Conservation (phyloP, 108 stramenopile genomes). For the Cyclotella choctawhatcheeana region DNA sequence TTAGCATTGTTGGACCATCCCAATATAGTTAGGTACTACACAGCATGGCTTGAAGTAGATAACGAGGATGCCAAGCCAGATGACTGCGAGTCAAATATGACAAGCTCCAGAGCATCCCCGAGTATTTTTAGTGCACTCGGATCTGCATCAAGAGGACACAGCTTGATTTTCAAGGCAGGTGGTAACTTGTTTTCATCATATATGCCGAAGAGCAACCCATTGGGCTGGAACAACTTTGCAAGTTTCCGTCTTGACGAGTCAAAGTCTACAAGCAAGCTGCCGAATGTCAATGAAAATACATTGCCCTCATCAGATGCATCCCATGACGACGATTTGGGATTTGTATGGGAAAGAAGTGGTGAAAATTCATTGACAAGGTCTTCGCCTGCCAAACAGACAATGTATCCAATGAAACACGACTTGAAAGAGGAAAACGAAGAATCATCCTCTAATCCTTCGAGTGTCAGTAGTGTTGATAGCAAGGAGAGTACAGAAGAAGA, state of each 20-base stretch:
- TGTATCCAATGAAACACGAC: too few species aligned
- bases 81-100: slow-evolving; percentile 35
- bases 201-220: slow-evolving; percentile 31
- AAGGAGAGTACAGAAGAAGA: slow-evolving; percentile 25
- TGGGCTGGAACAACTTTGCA: slow-evolving; percentile 58
- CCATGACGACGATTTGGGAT: slow-evolving; percentile 48
- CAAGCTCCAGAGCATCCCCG: slow-evolving; percentile 23
- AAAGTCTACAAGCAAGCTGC: slow-evolving; percentile 17
- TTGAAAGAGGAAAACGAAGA: slow-evolving; percentile 19
- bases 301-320: not conserved
- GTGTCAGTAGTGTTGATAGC: slow-evolving; percentile 22
- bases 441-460: slow-evolving; percentile 26
- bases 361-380: slow-evolving; percentile 1
- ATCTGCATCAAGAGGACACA: slow-evolving; percentile 25
- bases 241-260: slow-evolving; percentile 43
- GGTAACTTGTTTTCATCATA: slow-evolving; percentile 21
- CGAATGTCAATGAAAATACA: slow-evolving; percentile 12
- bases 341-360: slow-evolving; percentile 50
- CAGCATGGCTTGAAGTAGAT: slow-evolving; percentile 94
- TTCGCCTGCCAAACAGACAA: too few species aligned
- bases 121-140: slow-evolving; percentile 45
- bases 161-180: slow-evolving; percentile 17
- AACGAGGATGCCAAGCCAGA: slow-evolving; percentile 24
- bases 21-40: slow-evolving; percentile 97
- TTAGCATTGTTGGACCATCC: slow-evolving; percentile 92